Base-by-base conservation (phyloP, 1,139 yeast species). In the Sugiyamaella novakii region DNA sequence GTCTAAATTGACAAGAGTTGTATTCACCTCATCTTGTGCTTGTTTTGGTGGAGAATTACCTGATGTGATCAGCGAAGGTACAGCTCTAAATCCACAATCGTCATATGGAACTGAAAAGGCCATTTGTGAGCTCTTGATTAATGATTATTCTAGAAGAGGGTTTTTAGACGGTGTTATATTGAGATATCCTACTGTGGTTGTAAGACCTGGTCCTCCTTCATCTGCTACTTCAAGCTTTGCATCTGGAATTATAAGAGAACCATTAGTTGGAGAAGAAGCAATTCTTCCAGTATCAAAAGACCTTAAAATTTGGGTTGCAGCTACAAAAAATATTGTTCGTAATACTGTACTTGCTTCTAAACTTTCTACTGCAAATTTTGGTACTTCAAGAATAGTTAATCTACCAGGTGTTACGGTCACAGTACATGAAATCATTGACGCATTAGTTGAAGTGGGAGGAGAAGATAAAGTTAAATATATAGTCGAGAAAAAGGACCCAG, bases 161-260 rank as follows among this genome's bases (percentile, higher is more conserved):
- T 57, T 45, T 31, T 41, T 59, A 37, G 62, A 59, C 30, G 62
- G 59, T 12, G 37, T 51, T 6, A 48, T 54, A n/a, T 40, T 58
- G 21, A 53, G 62, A 14, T 56, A 57, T 41, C 62, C 62, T 8
- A 58, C 62, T 1, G 57, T 59, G 7, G 51, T 54, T 17, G 57
- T 59, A 8, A 50, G 62, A n/a, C 61, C 62, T 3, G 62, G 62
- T 10, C 48, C 55, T 22, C 62, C 62, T 3, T 57, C 59, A 15
- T 51, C 55, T 12, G 62, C 62, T 8, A 57, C 61, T 5, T 59
- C 62, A 10, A 55, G 59, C 21, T 59, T 58, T 49, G 54, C 60
- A 8, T 58, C 61, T 5, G 61, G 60, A 15, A 59, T 59, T 43
- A 57, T 59, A 35, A 50, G 62, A n/a, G 62, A 59, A 43, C 62